Evolutionary conservation across 1,139 yeast species (phyloP), one percentile per base, ranked within the genome.

Genomic region (Torulaspora pretoriensis): DNA sequence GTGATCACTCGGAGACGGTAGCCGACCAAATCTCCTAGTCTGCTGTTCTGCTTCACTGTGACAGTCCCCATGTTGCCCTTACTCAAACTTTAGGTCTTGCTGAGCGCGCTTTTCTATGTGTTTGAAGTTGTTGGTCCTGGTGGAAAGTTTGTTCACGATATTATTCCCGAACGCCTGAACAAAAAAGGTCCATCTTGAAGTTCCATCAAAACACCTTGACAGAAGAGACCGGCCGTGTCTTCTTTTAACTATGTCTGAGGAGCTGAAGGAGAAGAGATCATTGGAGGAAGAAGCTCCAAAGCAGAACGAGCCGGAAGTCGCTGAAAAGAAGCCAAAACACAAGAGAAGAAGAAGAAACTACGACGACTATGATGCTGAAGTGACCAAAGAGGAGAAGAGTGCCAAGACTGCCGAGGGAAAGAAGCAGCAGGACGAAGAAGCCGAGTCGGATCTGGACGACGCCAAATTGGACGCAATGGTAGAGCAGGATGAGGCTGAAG

Each of bases 1-100:
- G 94, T 78, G 31, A 82, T 74, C 26, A 89, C 83, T 47, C 83
- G 76, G 43, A 92, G 78, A 50, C 89, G 74, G 68, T 80, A 84
- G 59, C 86, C 76, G 47, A 92, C 69, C 52, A 90, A 72, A 59
- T 84, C 92, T 24, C 89, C 76, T 76, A 80, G 65, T 51, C 71
- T 50, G 38, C 57, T 53, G 41, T 55, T 50, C 31, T 57, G 62
- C 37, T 57, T 55, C 14, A 60, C 60, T 12, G 45, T 50, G 8
- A 51, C 46, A 16, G 38, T 49, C 19, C 49, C 36, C 56, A 52
- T 54, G 9, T 13, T 14, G 8, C 14, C 17, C 12, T 8, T 10
- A 14, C 8, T 24, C 14, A 14, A 8, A 26, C n/a, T 22, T 12
- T 19, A 22, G 42, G 7, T 12, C 14, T 28, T 28, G 24, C 6